These are phyloP conservation scores for Colletotrichum euphorbiae DNA, from an alignment of 2,329 filamentous ascomycete species.

Conservation along the genomic window DNA sequence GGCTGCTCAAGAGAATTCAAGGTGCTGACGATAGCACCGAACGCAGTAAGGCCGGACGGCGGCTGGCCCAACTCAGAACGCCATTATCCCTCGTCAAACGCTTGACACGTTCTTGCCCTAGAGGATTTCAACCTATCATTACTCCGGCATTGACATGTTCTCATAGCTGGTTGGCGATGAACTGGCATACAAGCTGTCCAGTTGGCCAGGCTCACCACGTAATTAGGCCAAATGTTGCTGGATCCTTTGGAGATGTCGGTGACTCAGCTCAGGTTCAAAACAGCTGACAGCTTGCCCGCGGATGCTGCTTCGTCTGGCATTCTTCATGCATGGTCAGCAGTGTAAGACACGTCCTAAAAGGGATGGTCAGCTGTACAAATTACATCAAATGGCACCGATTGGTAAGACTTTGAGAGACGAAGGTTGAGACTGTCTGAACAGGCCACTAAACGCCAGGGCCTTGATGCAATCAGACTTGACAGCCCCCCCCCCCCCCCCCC, in stretches of 20 bases:
- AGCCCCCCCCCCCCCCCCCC: too few relatives aligned
- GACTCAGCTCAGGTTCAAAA: too few relatives aligned
- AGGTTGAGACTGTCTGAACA: neutral
- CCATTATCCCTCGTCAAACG: neutral
- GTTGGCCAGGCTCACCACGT: neutral
- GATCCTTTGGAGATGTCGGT: too few relatives aligned
- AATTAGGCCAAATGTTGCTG: too few relatives aligned
- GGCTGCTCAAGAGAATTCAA: conserved; percentile 9
- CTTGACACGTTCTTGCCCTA: conserved; percentile 1
- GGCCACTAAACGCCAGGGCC: conserved; percentile 14
- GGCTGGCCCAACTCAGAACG: neutral
- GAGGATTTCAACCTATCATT: conserved; percentile 5
- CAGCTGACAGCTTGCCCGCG: too few relatives aligned
- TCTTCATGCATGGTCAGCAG: too few relatives aligned
- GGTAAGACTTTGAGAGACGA: neutral
- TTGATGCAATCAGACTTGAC: neutral
- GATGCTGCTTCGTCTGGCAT: too few relatives aligned
- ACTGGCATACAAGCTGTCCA: neutral
- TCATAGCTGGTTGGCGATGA: neutral
- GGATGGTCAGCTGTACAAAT: too few relatives aligned
- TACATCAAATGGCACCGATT: too few relatives aligned
- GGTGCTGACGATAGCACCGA: conserved; percentile 30
- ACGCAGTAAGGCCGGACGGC: neutral
- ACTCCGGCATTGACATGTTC: neutral
- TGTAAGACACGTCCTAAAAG: too few relatives aligned